Base-by-base conservation (phyloP, 192 early-diverging fungal species). In the Rhizophagus sp. region DNA sequence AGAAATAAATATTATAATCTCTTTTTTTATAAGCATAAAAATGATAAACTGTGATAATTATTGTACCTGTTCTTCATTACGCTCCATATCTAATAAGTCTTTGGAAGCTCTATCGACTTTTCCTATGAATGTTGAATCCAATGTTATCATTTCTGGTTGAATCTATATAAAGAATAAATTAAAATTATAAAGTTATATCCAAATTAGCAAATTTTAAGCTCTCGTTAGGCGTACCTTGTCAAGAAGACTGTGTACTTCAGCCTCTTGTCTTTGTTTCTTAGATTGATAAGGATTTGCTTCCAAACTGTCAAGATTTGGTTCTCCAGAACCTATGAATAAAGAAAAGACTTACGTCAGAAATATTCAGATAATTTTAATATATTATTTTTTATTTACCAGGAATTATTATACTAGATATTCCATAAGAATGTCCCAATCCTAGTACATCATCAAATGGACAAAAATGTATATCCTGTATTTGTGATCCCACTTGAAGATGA, bases 371-470 rank as follows among this genome's bases (percentile, higher is more conserved):
- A 22, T 39, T 22, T 39, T 36, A 10, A 44, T 36, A 2, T 7
- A n/a, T 22, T 44, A 52, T 72, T 22, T 68, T 30, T 15, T 69
- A 39, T 24, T 34, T 85, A 90, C 91, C 95, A 0, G 97, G 97
- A 8, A 99, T 88, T 13, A 97, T 88, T 27, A 99, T 82, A 75
- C 90, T 93, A 15, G 89, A 89, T 8, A 99, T 85, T 17, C 97
- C 97, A 19, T 85, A 76, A 22, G 84, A 81, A 86, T 98, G 96
- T 24, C 95, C 95, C 66, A 94, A 83, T 22, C 93, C 96, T 19
- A 99, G 91, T 9, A 96, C 92, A 91, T 99, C 97, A 81, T 99
- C 97, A 90, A 90, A 99, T n/a, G 97, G 97, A 74, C 92, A 94
- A 85, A 99, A 98, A 9, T 81, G 52, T 15, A 96, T 47, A 66